These are phyloP conservation scores for Fusarium ramigenum DNA, from an alignment of 2,329 filamentous ascomycete species.

Conservation along the genomic window DNA sequence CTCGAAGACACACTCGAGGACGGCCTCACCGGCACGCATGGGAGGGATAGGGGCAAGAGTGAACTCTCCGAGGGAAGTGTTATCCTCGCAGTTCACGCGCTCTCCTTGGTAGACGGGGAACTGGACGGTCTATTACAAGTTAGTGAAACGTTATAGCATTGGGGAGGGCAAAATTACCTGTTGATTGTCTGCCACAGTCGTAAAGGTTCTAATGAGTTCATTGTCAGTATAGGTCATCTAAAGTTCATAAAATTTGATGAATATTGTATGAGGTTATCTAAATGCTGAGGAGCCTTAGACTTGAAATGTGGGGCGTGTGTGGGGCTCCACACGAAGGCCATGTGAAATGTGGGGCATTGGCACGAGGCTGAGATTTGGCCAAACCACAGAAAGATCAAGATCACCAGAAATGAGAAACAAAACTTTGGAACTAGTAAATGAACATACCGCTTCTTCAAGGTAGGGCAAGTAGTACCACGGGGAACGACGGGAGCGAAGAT, in stretches of 20 bases:
- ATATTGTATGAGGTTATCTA: neutral
- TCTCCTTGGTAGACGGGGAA: constrained; percentile 97
- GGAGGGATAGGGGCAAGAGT: constrained; percentile 88
- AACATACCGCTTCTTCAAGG: constrained; percentile 73
- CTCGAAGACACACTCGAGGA: constrained; percentile 98
- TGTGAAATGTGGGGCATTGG: neutral
- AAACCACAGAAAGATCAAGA: neutral
- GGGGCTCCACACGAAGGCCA: neutral
- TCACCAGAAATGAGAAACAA: neutral
- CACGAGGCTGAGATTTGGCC: neutral
- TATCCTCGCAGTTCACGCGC: constrained; percentile 97
- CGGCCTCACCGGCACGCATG: constrained; percentile 93
- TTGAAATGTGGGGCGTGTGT: neutral
- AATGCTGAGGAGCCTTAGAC: neutral
- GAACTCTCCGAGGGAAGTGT: constrained; percentile 97
- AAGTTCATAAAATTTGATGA: no score
- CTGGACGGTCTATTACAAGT: constrained; percentile 41
- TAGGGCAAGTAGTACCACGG: constrained; percentile 79
- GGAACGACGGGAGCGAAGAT: constrained; percentile 96
- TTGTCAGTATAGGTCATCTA: no score
- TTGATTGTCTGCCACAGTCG: constrained; percentile 81
- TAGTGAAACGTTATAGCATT: neutral
- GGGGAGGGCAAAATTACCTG: constrained; percentile 53
- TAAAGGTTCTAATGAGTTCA: constrained; percentile 70
- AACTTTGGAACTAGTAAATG: neutral